Evolutionary conservation across 495 filamentous ascomycete species (phyloP), one percentile per base, ranked within the genome.

Genomic region (Extremus antarcticus): DNA sequence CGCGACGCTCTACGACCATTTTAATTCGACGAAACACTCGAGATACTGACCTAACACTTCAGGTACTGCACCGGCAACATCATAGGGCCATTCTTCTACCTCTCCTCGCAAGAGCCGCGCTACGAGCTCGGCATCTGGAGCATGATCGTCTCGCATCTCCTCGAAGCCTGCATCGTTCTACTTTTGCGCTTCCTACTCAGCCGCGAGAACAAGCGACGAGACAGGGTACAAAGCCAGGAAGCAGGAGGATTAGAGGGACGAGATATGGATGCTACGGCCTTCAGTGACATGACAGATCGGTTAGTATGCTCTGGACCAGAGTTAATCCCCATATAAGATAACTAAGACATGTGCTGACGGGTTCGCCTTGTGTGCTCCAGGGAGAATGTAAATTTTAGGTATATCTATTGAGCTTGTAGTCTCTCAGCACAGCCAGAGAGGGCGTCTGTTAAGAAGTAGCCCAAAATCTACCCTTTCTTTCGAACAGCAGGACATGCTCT

Each of bases 71-170:
- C 72, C 2, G 76, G 74, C 3, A 78, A 78, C 40, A 76, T 81
- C 25, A 71, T 75, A 0, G 79, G 80, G 0, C 81, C 81, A 0
- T 82, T 83, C 65, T 83, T 83, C 68, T 83, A 81, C 61, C 78
- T 78, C 58, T 72, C 71, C 1, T 66, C 65, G 19, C 78, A 84
- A 61, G 74, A 72, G 19, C 79, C 78, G 19, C 68, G 68, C 2
- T 83, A 84, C 54, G 55, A 64, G 1, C 74, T 82, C 17, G 81
- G 79, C 3, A 80, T 84, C 47, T 81, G 78, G 70, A 77, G 74
- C 1, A 81, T 83, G 72, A 80, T 85, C 51, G 76, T 82, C 7
- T 35, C 29, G 29, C 29, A 35, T 13, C 29, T 35, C 13, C 4
- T 35, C 29, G 29, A 35, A 35, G 29, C 29, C 20, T 62, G 70